phyloP scores from a whole-genome alignment of 139 green algal species.

The Dunaliella primolecta region DNA sequence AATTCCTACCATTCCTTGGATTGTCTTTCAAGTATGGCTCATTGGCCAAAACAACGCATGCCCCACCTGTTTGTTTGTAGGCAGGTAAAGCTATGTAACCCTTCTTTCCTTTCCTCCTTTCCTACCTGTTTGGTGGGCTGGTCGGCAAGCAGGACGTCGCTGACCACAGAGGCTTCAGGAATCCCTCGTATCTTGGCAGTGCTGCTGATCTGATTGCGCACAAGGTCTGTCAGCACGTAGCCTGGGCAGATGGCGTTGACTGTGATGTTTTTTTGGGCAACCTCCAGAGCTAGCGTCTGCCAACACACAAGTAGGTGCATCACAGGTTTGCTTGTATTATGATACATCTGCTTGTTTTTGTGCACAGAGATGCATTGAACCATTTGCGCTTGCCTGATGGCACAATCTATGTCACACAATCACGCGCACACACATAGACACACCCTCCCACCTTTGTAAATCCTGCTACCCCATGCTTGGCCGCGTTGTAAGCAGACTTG shows the following conservation, averaged over 20 bases:
- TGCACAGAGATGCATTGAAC: no score
- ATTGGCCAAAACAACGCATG: no score
- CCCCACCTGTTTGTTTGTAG: no score
- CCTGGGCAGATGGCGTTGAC: slow-evolving; percentile 76
- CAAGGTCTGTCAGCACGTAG: slow-evolving; percentile 66
- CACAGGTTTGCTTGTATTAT: no score
- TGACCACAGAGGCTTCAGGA: slow-evolving; percentile 61
- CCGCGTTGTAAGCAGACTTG: slow-evolving; percentile 89
- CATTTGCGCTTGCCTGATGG: no score
- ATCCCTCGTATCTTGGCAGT: slow-evolving; percentile 69
- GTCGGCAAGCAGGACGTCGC: slow-evolving; percentile 81
- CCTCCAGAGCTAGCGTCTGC: slow-evolving; percentile 72
- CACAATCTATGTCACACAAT: no score
- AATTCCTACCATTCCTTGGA: no score
- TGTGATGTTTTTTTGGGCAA: slow-evolving; percentile 61
- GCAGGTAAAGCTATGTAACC: no score
- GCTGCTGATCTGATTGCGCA: slow-evolving; percentile 65
- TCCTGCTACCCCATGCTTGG: slow-evolving; percentile 84
- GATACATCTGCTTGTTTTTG: no score
- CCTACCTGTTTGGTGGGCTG: slow-evolving; percentile 73
- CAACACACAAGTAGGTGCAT: neutral
- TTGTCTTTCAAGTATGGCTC: no score
- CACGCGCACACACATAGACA: no score
- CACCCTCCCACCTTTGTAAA: slow-evolving; percentile 72
- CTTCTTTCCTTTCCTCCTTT: no score